Base-by-base conservation (phyloP, 257 asterid species). In the Striga asiatica region DNA sequence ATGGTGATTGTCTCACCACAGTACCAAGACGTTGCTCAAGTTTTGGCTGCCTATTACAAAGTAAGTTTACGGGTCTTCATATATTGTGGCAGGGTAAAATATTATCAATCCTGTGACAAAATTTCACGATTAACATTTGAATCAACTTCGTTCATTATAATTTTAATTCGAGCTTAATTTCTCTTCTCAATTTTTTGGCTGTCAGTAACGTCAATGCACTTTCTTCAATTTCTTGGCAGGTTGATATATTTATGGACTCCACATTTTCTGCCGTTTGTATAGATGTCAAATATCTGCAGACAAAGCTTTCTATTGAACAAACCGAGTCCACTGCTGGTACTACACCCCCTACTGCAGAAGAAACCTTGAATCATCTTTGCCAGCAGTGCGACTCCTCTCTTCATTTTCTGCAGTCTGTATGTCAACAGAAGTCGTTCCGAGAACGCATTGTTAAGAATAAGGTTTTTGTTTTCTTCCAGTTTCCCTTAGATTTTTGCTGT, bases 351-450 rank as follows among this genome's bases (percentile, higher is more conserved):
- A 74, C 74, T 16, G 77, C 74, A 56, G 88, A 77, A 68, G 93
- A 82, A 58, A 76, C 74, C 27, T 63, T 84, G 77, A 78, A 77
- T 68, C 85, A 85, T 70, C 88, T 92, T 60, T 88, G 89, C 84
- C 95, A 88, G 76, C 99, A 88, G 71, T 87, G 98, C 27, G 95
- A 87, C 69, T 85, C 94, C 50, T 87, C 98, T 62, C 74, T 91
- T 62, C 96, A 88, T 64, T 87, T 91, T 70, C 83, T 91, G 58
- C 89, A 82, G 68, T 84, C 85, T 41, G 66, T 85, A 57, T 88
- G 95, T 73, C 97, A 88, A 61, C 99, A 88, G 59, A 92, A 92
- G 66, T 57, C 71, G 60, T 85, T 92, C 71, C 75, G 93, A 31
- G 97, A 92, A 68, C 78, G 87, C 50, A 71, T 88, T 64, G 91